Conservation (phyloP, 257 asterid species). For the Fraxinus excelsior region DNA sequence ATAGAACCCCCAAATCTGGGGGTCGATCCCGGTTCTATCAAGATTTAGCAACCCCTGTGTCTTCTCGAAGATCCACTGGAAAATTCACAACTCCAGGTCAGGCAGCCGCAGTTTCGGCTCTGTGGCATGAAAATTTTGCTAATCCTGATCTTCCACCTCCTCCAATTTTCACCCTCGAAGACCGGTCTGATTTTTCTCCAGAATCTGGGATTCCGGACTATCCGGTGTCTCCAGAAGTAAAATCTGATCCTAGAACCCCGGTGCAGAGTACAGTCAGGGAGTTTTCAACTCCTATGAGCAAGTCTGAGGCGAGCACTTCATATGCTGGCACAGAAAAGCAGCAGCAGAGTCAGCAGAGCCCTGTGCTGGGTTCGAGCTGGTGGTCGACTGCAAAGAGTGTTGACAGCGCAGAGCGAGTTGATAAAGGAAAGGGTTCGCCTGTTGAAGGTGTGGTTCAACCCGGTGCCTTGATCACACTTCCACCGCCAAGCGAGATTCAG, state of each 20-base stretch:
- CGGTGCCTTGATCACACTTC: slow-evolving; percentile 82
- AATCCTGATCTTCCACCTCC: slow-evolving; percentile 97
- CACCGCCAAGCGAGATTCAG: slow-evolving; percentile 93
- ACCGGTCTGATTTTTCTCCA: slow-evolving; percentile 73
- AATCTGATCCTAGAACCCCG: slow-evolving; percentile 75
- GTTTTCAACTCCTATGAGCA: slow-evolving; percentile 69
- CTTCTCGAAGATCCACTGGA: slow-evolving; percentile 74
- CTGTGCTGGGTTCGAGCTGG: slow-evolving; percentile 60
- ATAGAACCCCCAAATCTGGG: slow-evolving; percentile 79
- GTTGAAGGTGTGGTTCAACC: slow-evolving; percentile 93
- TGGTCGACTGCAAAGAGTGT: slow-evolving; percentile 82
- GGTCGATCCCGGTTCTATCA: slow-evolving; percentile 84
- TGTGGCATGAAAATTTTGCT: slow-evolving; percentile 94
- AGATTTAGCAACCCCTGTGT: slow-evolving; percentile 82
- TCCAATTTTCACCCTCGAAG: slow-evolving; percentile 88
- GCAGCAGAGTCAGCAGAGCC: slow-evolving; percentile 55
- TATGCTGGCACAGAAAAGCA: slow-evolving; percentile 59
- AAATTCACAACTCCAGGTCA: slow-evolving; percentile 80
- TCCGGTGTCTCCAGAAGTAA: slow-evolving; percentile 70
- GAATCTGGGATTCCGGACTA: slow-evolving; percentile 77
- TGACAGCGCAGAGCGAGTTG: slow-evolving; percentile 72
- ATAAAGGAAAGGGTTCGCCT: slow-evolving; percentile 91
- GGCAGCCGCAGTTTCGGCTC: slow-evolving; percentile 93
- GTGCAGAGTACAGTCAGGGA: slow-evolving; percentile 50
- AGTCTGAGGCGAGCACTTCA: slow-evolving; percentile 73